Evolutionary conservation across 805 yeast species (phyloP), one percentile per base, ranked within the genome.

Genomic region (Candida suzukii): DNA sequence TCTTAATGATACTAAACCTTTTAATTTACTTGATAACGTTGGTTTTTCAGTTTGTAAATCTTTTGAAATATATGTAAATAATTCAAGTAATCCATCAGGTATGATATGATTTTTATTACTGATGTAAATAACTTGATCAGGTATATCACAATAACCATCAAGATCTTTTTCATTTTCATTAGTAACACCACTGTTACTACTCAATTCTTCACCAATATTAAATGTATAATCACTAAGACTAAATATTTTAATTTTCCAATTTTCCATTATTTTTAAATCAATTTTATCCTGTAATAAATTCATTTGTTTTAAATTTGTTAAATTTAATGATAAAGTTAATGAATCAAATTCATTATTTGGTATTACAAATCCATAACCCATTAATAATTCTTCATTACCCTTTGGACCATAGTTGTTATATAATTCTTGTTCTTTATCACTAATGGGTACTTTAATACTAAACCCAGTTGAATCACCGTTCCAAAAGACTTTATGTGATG

Each of bases 361-460:
- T 2, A 79, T 38, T 10, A 78, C 72, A 60, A 90, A 90, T 0
- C 97, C 97, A 57, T 90, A 90, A 0, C 83, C 88, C 49, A 88
- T 62, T 6, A 90, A 59, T 22, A 88, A 60, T 48, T 87, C 95
- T 47, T 85, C 95, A 53, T 88, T 88, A 0, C 93, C 83, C 58
- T 88, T 88, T 41, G 84, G 78, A 2, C 96, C 97, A 59, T 90
- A 88, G 59, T 86, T 85, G 56, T 88, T 88, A 61, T 62, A 85
- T 1, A 90, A 46, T 54, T 87, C 83, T 2, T 61, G 56, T 2
- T 73, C 74, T 2, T 46, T 47, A 3, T 43, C 19, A 26, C 34
- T 10, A 12, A 13, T 28, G 2, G 39, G 18, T 39, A 37, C 39
- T 8, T 10, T n/a, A n/a, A 37, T 44, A 39, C 13, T 46, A 41